Conservation (phyloP, 805 yeast species). For the Candida sanyiensis region DNA sequence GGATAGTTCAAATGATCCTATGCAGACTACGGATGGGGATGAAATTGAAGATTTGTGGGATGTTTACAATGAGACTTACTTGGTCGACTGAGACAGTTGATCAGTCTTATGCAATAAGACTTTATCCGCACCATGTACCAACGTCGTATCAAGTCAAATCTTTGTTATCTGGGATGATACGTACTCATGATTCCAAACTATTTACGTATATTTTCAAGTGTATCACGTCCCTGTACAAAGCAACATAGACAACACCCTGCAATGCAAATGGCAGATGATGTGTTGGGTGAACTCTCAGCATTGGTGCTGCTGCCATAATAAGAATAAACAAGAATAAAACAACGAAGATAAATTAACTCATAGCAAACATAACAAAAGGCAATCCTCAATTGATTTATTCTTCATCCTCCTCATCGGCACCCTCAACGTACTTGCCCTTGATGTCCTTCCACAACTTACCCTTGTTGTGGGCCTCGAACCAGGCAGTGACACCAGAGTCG, state of each 20-base stretch:
- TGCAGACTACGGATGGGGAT: background rate
- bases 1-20: constrained; percentile 1
- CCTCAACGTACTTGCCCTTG: constrained; percentile 50
- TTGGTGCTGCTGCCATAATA: too few species aligned
- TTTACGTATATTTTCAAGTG: constrained; percentile 10
- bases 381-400: constrained; percentile 27
- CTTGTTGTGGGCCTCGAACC: constrained; percentile 74
- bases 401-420: constrained; percentile 54
- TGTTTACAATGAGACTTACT: too few species aligned
- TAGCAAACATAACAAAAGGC: constrained; percentile 2
- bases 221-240: background rate
- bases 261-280: constrained; percentile 5
- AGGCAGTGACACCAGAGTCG: constrained; percentile 58
- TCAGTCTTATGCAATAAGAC: background rate
- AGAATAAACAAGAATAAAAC: constrained; percentile 1
- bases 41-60: constrained; percentile 1
- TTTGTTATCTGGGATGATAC: too few species aligned
- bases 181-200: constrained; percentile 9
- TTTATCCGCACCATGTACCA: too few species aligned
- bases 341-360: constrained; percentile 1
- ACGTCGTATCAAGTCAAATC: too few species aligned
- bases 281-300: background rate
- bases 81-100: background rate
- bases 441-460: constrained; percentile 86
- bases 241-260: constrained; percentile 1